Evolutionary conservation across 2,329 filamentous ascomycete species (phyloP).

Genomic region (Diaporthe sp.): DNA sequence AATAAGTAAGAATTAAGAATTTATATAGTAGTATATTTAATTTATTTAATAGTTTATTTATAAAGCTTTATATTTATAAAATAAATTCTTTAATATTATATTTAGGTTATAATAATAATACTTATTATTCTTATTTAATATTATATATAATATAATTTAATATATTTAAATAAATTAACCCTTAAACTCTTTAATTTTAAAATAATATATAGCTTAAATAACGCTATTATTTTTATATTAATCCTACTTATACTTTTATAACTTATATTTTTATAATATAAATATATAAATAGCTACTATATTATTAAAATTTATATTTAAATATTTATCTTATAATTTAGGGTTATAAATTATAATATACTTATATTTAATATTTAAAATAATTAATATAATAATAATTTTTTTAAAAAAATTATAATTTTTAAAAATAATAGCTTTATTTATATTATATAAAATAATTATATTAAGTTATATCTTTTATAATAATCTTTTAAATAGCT

Average conservation of each 20-base stretch:
- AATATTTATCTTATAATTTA: no score
- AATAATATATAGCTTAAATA: neutral
- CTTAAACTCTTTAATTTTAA: neutral
- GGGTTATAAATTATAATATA: neutral
- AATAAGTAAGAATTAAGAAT: neutral
- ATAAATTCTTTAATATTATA: neutral
- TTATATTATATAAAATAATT: neutral
- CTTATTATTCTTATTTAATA: neutral
- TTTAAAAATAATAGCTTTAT: neutral
- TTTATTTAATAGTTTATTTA: neutral
- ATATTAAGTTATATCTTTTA: neutral
- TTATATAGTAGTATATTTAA: neutral
- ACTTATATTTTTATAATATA: neutral
- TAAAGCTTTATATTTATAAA: neutral
- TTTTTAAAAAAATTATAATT: neutral
- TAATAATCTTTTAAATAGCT: neutral
- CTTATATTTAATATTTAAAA: neutral
- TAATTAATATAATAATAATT: neutral
- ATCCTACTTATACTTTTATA: neutral
- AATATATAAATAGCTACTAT: no score
- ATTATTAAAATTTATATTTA: no score
- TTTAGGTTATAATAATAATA: neutral
- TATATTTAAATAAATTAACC: neutral
- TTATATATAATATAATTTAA: neutral
- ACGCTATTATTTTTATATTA: rapidly evolving